These are phyloP conservation scores for Lophiostoma macrostomum DNA, from an alignment of 495 filamentous ascomycete species.

Conservation along the genomic window DNA sequence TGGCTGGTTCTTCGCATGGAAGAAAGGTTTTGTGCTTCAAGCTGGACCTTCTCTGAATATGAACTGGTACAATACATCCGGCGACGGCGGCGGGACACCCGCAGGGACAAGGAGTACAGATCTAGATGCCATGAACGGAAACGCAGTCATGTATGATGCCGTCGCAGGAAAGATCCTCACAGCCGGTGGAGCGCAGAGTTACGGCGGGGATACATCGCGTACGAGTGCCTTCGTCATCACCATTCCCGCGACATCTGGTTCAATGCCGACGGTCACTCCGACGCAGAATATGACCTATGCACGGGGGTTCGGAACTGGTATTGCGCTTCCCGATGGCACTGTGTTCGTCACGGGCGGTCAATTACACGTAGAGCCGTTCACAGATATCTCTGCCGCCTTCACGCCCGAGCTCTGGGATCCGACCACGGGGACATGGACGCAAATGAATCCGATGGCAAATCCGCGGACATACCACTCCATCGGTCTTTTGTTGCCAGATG, in stretches of 20 bases:
- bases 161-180: conserved; percentile 53
- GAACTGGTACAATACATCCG: conserved; percentile 56
- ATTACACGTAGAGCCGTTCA: conserved; percentile 47
- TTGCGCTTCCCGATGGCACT: conserved; percentile 56
- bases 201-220: conserved; percentile 44
- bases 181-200: conserved; percentile 50
- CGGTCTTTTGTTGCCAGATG: conserved; percentile 56
- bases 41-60: conserved; percentile 54
- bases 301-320: conserved; percentile 53
- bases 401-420: conserved; percentile 55
- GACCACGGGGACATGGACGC: conserved; percentile 40
- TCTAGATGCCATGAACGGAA: conserved; percentile 53
- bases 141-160: conserved; percentile 58
- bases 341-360: conserved; percentile 58
- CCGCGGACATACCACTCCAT: conserved; percentile 58
- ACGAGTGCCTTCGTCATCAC: conserved; percentile 51
- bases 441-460: conserved; percentile 43
- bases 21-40: conserved; percentile 53
- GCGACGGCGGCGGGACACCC: conserved; percentile 38
- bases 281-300: conserved; percentile 46
- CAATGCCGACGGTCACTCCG: conserved; percentile 32
- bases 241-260: conserved; percentile 39
- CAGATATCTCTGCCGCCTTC: conserved; percentile 46
- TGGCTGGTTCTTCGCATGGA: conserved; percentile 62
- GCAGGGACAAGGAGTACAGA: conserved; percentile 44